A percentile compares a stretch with the other conserved stretches of the same genome.
These are phyloP conservation scores for Aspergillus indologenus DNA, from an alignment of 495 filamentous ascomycete genomes.

Conservation along the genomic window DNA sequence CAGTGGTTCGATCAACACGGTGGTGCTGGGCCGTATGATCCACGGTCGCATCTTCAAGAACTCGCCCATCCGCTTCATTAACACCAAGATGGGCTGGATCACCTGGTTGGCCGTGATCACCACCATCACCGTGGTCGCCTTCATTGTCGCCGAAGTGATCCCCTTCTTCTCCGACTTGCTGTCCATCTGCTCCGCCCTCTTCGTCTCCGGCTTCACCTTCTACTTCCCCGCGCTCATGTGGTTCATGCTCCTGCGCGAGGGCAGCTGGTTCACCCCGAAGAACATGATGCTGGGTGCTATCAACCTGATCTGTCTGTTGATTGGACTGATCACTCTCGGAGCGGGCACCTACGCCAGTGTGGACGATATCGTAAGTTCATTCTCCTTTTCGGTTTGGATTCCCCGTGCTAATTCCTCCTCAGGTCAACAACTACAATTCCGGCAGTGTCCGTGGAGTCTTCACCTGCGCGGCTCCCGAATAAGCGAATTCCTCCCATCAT, in stretches of 20 bases:
- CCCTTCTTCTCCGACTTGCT: constrained; percentile 65
- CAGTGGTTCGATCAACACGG: constrained; percentile 60
- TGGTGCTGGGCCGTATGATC: constrained; percentile 56
- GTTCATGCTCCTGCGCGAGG: constrained; percentile 52
- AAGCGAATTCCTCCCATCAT: constrained; percentile 1
- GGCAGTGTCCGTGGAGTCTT: constrained; percentile 45
- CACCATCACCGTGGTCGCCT: constrained; percentile 55
- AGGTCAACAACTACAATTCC: constrained; percentile 42
- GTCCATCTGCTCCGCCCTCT: constrained; percentile 56
- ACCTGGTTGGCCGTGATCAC: constrained; percentile 55
- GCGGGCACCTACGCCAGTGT: constrained; percentile 55
- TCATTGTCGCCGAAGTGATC: constrained; percentile 64
- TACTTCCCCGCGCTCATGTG: constrained; percentile 64
- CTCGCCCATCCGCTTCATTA: constrained; percentile 55
- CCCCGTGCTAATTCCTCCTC: background rate
- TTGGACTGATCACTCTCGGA: constrained; percentile 33
- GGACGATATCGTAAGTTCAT: constrained; percentile 52
- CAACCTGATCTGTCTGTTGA: constrained; percentile 22
- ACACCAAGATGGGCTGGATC: constrained; percentile 54
- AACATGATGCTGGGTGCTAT: constrained; percentile 24
- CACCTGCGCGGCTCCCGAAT: constrained; percentile 31
- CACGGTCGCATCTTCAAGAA: constrained; percentile 55
- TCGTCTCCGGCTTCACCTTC: constrained; percentile 64
- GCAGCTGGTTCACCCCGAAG: constrained; percentile 38
- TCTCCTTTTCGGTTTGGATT: too few species aligned